A percentile compares a stretch with the other conserved stretches of the same genome.
These are phyloP conservation scores for Calycina marina DNA, from an alignment of 2,329 filamentous ascomycete genomes.

Conservation along the genomic window DNA sequence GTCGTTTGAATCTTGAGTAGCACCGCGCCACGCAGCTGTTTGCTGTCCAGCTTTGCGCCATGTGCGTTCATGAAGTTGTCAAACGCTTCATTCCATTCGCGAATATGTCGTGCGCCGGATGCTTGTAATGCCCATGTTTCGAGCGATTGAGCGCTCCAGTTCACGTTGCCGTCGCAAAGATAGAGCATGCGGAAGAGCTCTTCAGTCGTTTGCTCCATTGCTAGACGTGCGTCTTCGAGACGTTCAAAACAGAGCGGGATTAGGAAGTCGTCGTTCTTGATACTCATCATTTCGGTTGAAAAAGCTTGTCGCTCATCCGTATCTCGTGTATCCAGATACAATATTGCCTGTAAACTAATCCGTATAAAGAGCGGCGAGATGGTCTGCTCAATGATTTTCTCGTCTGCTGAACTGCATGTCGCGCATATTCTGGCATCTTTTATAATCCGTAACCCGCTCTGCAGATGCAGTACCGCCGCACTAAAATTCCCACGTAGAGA, in stretches of 20 bases:
- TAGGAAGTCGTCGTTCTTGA: slow-evolving; percentile 2
- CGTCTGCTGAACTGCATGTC: slow-evolving; percentile 3
- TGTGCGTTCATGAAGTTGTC: slow-evolving; percentile 9
- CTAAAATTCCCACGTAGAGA: slow-evolving; percentile 8
- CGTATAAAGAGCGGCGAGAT: slow-evolving; percentile 10
- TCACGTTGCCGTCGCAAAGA: slow-evolving; percentile 4
- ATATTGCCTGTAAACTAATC: slow-evolving; percentile 9
- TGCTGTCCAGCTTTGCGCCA: slow-evolving; percentile 4
- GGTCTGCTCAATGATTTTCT: slow-evolving; percentile 7
- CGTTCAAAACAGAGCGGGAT: slow-evolving; percentile 7
- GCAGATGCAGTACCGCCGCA: slow-evolving; percentile 11
- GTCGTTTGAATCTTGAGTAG: slow-evolving; percentile 13
- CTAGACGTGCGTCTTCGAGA: slow-evolving; percentile 9
- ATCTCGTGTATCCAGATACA: slow-evolving; percentile 10
- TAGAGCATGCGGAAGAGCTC: slow-evolving; percentile 9
- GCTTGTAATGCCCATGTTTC: slow-evolving; percentile 3
- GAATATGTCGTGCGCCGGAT: slow-evolving; percentile 3
- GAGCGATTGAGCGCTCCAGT: neutral
- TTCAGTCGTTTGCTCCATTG: slow-evolving; percentile 6
- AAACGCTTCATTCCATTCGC: slow-evolving; percentile 8
- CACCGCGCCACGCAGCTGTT: slow-evolving; percentile 9
- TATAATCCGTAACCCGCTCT: slow-evolving; percentile 12
- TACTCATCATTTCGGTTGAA: slow-evolving; percentile 6
- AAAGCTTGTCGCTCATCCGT: slow-evolving; percentile 5
- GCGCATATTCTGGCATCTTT: slow-evolving; percentile 2